Percentiles rank a stretch among this genome's conserved stretches.
These are phyloP conservation scores for Auricularia sp. DNA, from an alignment of 768 basidiomycete genomes.

Conservation along the genomic window DNA sequence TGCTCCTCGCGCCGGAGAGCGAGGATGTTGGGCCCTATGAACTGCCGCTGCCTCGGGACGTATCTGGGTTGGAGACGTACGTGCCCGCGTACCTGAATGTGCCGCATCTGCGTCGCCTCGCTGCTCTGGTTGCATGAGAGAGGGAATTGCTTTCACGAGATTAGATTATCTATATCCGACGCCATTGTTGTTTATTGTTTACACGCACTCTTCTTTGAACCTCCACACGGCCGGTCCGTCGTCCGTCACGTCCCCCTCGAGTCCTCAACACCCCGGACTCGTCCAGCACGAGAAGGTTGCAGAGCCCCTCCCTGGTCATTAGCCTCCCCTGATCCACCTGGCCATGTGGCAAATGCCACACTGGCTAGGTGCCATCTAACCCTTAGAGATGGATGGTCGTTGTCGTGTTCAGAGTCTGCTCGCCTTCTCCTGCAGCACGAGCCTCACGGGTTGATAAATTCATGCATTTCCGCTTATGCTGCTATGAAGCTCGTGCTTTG, in stretches of 20 bases:
- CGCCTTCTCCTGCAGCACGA: neutral
- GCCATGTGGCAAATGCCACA: neutral
- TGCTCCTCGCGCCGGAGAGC: conserved; percentile 89
- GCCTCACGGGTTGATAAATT: neutral
- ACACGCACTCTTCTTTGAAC: neutral
- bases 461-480: neutral
- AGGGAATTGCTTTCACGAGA: neutral
- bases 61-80: conserved; percentile 93
- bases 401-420: neutral
- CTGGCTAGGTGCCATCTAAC: neutral
- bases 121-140: conserved; percentile 64
- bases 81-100: conserved; percentile 88
- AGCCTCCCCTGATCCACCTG: neutral
- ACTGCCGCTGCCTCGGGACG: conserved; percentile 86
- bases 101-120: conserved; percentile 77
- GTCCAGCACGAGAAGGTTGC: neutral
- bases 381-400: neutral
- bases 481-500: neutral
- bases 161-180: neutral
- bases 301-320: neutral
- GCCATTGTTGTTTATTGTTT: neutral
- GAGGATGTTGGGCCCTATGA: conserved; percentile 97
- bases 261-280: neutral
- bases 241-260: neutral
- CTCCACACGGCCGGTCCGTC: neutral